phyloP scores from a whole-genome alignment of 495 filamentous ascomycete genomes.

The Tirmania nivea region DNA sequence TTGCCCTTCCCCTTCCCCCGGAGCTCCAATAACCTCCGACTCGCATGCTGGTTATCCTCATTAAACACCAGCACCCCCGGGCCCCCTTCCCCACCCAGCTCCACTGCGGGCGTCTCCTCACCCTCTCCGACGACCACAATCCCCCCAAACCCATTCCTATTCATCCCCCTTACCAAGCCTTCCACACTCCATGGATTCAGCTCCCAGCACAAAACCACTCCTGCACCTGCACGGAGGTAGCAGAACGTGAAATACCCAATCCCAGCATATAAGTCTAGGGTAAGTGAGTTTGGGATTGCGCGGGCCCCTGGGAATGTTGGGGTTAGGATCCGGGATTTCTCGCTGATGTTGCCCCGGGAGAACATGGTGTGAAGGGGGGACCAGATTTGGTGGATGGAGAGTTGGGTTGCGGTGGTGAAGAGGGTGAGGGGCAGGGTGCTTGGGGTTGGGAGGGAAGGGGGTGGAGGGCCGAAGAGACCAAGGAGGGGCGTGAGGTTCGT shows the following conservation, averaged over 20 bases:
- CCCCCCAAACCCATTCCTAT: conserved; percentile 40
- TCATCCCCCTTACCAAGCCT: conserved; percentile 48
- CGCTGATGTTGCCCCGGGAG: conserved; percentile 63
- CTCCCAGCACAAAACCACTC: conserved; percentile 63
- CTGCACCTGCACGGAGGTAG: conserved; percentile 48
- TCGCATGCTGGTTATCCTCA: conserved; percentile 42
- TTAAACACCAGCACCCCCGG: conserved; percentile 39
- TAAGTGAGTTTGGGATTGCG: neutral
- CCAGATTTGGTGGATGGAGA: conserved; percentile 68
- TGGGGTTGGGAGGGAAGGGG: neutral
- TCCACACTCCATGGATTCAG: conserved; percentile 76
- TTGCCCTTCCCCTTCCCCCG: conserved; percentile 10
- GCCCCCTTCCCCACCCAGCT: too few species aligned
- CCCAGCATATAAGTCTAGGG: conserved; percentile 67
- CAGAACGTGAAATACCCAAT: conserved; percentile 85
- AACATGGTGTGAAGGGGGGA: conserved; percentile 84
- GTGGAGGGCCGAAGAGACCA: conserved; percentile 2
- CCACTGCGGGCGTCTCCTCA: too few species aligned
- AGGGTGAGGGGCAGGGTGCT: conserved; percentile 21
- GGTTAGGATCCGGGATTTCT: conserved; percentile 53
- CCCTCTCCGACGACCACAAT: too few species aligned
- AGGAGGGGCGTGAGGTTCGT: conserved; percentile 4
- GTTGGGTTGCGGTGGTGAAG: conserved; percentile 56
- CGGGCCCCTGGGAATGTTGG: neutral
- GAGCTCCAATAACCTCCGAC: conserved; percentile 23